Percentiles rank a stretch among this genome's conserved stretches.
These are phyloP conservation scores for Cetraspora pellucida DNA, from an alignment of 192 early-diverging fungal genomes.

Conservation along the genomic window DNA sequence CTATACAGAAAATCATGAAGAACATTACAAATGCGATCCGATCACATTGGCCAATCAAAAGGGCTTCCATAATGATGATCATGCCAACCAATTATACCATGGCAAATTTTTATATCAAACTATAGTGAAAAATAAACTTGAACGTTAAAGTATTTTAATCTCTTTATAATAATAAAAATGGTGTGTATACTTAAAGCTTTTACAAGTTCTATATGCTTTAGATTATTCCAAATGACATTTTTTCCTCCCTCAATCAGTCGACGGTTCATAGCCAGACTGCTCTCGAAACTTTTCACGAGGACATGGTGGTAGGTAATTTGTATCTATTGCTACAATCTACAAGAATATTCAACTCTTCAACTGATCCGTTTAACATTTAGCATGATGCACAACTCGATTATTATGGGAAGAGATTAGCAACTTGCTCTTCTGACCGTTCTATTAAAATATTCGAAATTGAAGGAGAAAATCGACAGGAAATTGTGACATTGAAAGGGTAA, in stretches of 20 bases:
- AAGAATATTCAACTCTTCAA: not conserved
- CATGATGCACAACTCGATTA: conserved; percentile 68
- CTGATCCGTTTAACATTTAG: conserved; percentile 34
- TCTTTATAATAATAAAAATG: too few relatives aligned
- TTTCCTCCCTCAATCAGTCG: not conserved
- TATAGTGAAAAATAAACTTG: too few relatives aligned
- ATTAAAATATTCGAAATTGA: conserved; percentile 93
- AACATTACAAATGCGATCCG: too few relatives aligned
- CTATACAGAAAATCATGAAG: too few relatives aligned
- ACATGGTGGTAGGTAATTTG: conserved; percentile 74
- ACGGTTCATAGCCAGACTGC: conserved; percentile 40
- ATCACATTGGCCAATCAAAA: too few relatives aligned
- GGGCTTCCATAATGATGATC: too few relatives aligned
- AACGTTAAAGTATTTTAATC: too few relatives aligned
- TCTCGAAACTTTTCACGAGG: conserved; percentile 86
- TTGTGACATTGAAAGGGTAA: conserved; percentile 76
- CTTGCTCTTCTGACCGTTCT: conserved; percentile 94
- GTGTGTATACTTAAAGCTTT: too few relatives aligned
- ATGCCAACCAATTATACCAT: too few relatives aligned
- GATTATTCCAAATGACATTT: too few relatives aligned
- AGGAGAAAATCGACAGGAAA: conserved; percentile 65
- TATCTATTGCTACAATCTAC: not conserved
- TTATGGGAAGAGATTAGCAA: conserved; percentile 88
- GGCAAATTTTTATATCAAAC: too few relatives aligned
- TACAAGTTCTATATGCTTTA: too few relatives aligned